Conservation (phyloP, 108 stramenopile genomes). For the Cyclotella atomus region DNA sequence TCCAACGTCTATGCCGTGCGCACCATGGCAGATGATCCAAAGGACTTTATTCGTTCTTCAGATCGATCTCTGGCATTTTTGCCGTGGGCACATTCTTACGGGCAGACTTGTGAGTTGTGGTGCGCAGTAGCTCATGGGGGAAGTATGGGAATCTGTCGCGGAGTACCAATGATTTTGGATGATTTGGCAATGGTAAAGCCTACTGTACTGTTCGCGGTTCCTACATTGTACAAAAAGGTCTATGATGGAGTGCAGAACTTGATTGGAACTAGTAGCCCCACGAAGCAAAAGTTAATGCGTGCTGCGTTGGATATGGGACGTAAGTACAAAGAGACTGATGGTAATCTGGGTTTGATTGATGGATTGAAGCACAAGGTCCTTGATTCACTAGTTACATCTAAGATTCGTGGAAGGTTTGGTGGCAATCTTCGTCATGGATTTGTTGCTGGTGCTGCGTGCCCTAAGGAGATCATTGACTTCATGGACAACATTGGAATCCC, state of each 20-base stretch:
- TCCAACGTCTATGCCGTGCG: conserved; percentile 82
- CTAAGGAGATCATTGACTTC: conserved; percentile 88
- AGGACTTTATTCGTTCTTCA: conserved; percentile 72
- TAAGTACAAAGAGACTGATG: conserved; percentile 57
- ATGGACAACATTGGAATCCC: conserved; percentile 95
- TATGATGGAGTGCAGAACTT: conserved; percentile 95
- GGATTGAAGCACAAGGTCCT: conserved; percentile 59
- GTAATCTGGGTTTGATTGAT: conserved; percentile 62
- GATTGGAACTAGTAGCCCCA: conserved; percentile 73
- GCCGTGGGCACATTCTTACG: conserved; percentile 97
- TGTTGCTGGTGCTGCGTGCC: conserved; percentile 92
- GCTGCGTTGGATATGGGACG: conserved; percentile 77
- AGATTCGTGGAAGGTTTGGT: conserved; percentile 93
- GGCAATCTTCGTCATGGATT: conserved; percentile 85
- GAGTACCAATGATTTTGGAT: conserved; percentile 80
- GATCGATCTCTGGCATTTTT: conserved; percentile 93
- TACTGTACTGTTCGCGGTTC: conserved; percentile 89
- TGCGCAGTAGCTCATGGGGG: conserved; percentile 85
- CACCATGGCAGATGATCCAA: conserved; percentile 76
- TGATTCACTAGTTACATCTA: conserved; percentile 83
- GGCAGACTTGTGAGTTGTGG: conserved; percentile 93
- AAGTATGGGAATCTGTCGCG: conserved; percentile 86
- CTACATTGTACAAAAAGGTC: conserved; percentile 95
- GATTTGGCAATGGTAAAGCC: conserved; percentile 87
- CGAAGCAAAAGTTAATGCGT: conserved; percentile 79